phyloP scores from a whole-genome alignment of 495 filamentous ascomycete species.

The Penicillium coffeae region DNA sequence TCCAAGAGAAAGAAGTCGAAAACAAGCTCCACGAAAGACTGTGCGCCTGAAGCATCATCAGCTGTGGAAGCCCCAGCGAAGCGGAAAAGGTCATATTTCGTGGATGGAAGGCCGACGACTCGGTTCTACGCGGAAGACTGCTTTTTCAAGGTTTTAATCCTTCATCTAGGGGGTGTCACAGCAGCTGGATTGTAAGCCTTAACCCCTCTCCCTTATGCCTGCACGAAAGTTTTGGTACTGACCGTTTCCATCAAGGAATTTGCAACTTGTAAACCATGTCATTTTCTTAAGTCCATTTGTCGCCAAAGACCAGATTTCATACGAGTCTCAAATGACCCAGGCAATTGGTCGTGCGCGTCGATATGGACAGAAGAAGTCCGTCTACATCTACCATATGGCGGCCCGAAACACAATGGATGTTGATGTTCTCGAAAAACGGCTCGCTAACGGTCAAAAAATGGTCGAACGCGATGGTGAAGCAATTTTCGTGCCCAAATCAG shows the following conservation, averaged over 20 bases:
- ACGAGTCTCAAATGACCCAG: constrained; percentile 60
- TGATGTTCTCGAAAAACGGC: constrained; percentile 54
- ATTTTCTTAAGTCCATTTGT: constrained; percentile 67
- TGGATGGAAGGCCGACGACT: too few species aligned
- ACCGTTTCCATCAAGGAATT: constrained; percentile 52
- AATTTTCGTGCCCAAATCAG: not conserved
- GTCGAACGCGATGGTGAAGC: constrained; percentile 13
- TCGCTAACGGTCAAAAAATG: constrained; percentile 18
- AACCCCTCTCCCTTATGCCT: not conserved
- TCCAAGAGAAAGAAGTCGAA: too few species aligned
- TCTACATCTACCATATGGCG: constrained; percentile 69
- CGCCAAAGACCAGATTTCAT: constrained; percentile 51
- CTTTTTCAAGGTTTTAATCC: constrained; percentile 52
- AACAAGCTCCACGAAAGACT: too few species aligned
- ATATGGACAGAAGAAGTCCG: constrained; percentile 61
- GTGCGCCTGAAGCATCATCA: too few species aligned
- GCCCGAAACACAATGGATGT: constrained; percentile 65
- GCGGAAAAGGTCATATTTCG: too few species aligned
- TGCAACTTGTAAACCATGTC: constrained; percentile 72
- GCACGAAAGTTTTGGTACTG: not conserved
- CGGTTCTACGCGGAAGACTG: too few species aligned
- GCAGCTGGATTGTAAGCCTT: constrained; percentile 63
- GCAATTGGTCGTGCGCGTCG: constrained; percentile 67
- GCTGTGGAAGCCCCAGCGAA: too few species aligned
- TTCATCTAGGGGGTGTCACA: constrained; percentile 60